Evolutionary conservation across 768 basidiomycete species (phyloP).

Genomic region (Rhodosporidiobolus odoratus): DNA sequence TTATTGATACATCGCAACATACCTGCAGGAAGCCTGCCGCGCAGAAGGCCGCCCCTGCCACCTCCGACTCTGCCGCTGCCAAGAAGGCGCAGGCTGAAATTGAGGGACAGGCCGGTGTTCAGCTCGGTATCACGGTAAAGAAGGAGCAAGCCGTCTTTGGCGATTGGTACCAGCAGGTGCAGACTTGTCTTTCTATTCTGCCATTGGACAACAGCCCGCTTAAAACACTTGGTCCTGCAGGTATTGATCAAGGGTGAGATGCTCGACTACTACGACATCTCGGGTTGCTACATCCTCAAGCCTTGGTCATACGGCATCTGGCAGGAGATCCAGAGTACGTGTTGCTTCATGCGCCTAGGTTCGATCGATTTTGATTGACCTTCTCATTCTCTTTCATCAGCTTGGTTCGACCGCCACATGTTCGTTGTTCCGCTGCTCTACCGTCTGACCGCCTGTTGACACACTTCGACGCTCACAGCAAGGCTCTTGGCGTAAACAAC

Average conservation of each 20-base stretch:
- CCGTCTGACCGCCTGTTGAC: background rate
- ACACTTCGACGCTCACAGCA: constrained; percentile 57
- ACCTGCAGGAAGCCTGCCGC: background rate
- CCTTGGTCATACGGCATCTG: constrained; percentile 97
- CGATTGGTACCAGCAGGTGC: constrained; percentile 37
- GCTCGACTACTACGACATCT: constrained; percentile 98
- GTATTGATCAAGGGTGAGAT: constrained; percentile 97
- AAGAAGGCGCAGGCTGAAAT: constrained; percentile 23
- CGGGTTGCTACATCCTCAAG: constrained; percentile 96
- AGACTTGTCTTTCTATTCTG: background rate
- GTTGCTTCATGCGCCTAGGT: background rate
- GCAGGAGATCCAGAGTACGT: constrained; percentile 85
- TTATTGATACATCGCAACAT: too few relatives aligned
- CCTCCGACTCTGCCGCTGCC: background rate
- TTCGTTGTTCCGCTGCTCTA: background rate
- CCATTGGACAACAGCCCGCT: background rate
- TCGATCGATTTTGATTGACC: background rate
- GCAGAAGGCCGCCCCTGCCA: background rate
- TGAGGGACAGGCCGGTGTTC: constrained; percentile 38
- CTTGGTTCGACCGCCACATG: constrained; percentile 71
- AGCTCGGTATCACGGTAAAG: constrained; percentile 42
- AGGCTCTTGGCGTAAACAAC: constrained; percentile 90
- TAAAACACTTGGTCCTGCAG: constrained; percentile 48
- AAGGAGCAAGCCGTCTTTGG: constrained; percentile 43
- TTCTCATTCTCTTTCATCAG: constrained; percentile 47